Percentiles rank a stretch among this genome's conserved stretches.
These are phyloP conservation scores for Solanum ahanhuiri DNA, from an alignment of 257 asterid genomes.

Conservation along the genomic window DNA sequence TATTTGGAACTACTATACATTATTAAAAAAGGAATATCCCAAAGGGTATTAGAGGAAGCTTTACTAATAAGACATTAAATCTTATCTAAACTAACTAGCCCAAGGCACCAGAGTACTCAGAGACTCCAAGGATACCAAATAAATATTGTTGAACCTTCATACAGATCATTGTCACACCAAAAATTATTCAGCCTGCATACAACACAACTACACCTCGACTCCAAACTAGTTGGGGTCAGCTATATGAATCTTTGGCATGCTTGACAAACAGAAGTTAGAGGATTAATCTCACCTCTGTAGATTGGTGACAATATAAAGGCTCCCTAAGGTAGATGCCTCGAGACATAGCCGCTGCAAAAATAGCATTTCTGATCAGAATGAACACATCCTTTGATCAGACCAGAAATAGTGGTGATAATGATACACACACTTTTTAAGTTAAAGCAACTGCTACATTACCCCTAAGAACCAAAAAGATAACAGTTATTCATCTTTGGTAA, in stretches of 20 bases:
- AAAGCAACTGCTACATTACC: background rate
- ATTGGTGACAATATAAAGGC: constrained; percentile 52
- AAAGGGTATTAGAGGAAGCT: background rate
- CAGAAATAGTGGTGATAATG: background rate
- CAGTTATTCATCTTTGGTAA: background rate
- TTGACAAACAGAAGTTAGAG: constrained; percentile 4
- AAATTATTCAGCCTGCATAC: background rate
- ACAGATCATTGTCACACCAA: background rate
- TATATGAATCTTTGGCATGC: background rate
- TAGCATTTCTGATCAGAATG: background rate
- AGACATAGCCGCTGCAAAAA: constrained; percentile 63
- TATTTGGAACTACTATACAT: background rate
- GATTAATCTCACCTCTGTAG: constrained; percentile 61
- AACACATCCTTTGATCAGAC: background rate
- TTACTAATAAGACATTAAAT: background rate
- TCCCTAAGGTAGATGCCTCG: constrained; percentile 95
- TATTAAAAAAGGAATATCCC: background rate
- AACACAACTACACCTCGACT: background rate
- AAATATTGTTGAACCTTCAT: background rate
- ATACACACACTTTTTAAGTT: background rate
- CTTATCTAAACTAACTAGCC: background rate
- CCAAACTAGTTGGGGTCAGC: background rate
- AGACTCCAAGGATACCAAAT: background rate
- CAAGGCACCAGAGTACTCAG: background rate
- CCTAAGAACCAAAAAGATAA: background rate